These are phyloP conservation scores for Hsuehochloa calcarea DNA, from an alignment of 176 grass and related monocot genomes.

Conservation along the genomic window DNA sequence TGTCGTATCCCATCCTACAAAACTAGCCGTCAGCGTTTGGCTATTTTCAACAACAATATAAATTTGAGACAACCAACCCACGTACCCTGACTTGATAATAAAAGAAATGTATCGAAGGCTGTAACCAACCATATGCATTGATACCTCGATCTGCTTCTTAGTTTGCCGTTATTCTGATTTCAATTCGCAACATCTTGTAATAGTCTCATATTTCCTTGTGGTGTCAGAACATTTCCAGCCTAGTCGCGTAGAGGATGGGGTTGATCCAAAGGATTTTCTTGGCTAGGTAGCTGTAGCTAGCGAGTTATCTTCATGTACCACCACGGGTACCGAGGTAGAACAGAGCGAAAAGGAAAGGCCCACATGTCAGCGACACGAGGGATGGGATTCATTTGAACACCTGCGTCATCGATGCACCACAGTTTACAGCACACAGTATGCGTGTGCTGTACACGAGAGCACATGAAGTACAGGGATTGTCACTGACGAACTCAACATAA, in stretches of 20 bases:
- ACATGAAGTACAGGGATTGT: neutral
- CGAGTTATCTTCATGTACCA: too few relatives aligned
- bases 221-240: neutral
- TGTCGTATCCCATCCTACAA: too few relatives aligned
- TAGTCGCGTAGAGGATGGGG: neutral
- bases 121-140: neutral
- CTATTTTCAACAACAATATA: neutral
- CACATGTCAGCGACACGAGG: neutral
- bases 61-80: neutral
- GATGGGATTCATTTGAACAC: neutral
- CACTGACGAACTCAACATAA: neutral
- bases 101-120: neutral
- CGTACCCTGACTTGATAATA: neutral
- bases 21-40: neutral
- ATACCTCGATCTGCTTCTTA: neutral
- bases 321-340: neutral
- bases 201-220: neutral
- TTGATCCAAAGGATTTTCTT: neutral
- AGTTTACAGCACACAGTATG: neutral
- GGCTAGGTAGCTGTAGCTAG: neutral
- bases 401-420: neutral
- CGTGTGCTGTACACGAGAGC: neutral
- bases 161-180: neutral
- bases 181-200: neutral
- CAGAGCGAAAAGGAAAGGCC: neutral